phyloP scores from a whole-genome alignment of 2,329 filamentous ascomycete genomes.

The Domatiomyces catenatus region DNA sequence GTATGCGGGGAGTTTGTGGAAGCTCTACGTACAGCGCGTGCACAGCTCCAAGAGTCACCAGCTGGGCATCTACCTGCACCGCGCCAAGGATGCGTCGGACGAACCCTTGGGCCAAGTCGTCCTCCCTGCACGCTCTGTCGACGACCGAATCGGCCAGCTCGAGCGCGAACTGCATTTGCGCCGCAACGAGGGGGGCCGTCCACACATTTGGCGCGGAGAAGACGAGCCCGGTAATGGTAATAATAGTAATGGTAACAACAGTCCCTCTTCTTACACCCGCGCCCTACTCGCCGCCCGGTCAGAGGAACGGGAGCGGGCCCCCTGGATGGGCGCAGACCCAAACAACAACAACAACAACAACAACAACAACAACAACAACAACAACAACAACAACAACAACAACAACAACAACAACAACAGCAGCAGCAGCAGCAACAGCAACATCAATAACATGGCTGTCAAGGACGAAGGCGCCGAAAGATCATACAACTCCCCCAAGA shows the following conservation, averaged over 20 bases:
- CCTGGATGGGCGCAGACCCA: neutral
- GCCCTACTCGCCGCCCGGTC: neutral
- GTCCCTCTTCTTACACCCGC: neutral
- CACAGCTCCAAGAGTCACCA: constrained; percentile 40
- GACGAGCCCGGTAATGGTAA: constrained; percentile 10
- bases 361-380: too few species aligned
- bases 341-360: too few species aligned
- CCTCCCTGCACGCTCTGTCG: constrained; percentile 29
- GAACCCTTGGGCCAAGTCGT: constrained; percentile 22
- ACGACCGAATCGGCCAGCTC: constrained; percentile 38
- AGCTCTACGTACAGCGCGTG: constrained; percentile 48
- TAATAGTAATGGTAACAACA: too few species aligned
- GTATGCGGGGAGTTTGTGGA: constrained; percentile 45
- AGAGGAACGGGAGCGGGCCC: too few species aligned
- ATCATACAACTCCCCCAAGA: neutral
- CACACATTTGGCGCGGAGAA: constrained; percentile 15
- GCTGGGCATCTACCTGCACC: constrained; percentile 44
- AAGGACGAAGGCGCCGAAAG: neutral
- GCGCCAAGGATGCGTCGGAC: constrained; percentile 40
- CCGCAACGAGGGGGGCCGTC: constrained; percentile 18
- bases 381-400: too few species aligned
- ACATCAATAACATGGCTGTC: neutral
- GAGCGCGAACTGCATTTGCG: constrained; percentile 38
- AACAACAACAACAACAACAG: too few species aligned
- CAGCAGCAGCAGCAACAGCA: too few species aligned